These are phyloP conservation scores for Triticum dicoccoides DNA, from an alignment of 176 grass and related monocot species.

Conservation along the genomic window DNA sequence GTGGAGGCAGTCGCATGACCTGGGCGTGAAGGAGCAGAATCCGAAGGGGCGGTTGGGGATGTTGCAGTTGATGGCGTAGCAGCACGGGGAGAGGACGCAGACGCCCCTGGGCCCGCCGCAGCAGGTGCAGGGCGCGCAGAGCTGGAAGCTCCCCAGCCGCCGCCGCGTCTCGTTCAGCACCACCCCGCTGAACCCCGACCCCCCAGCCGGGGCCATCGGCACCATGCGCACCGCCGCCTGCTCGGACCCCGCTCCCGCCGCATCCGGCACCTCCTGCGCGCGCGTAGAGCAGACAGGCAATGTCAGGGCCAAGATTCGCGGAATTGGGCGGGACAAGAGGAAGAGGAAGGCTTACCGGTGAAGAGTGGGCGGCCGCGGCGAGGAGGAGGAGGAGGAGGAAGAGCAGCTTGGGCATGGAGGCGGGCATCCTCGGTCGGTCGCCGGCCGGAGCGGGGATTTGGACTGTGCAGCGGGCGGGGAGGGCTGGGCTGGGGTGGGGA, in stretches of 20 bases:
- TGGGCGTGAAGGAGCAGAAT: conserved; percentile 93
- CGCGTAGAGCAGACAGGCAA: not conserved
- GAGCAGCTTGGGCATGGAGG: conserved; percentile 10
- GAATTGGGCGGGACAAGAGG: not conserved
- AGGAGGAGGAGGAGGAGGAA: conserved; percentile 36
- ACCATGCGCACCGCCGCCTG: conserved; percentile 22
- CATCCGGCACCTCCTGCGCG: not conserved
- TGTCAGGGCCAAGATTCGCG: conserved; percentile 7
- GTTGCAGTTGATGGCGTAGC: conserved; percentile 99
- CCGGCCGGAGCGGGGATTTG: not conserved
- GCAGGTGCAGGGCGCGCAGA: conserved; percentile 94
- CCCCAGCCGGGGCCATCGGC: conserved; percentile 19
- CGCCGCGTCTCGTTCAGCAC: conserved; percentile 65
- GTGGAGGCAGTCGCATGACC: conserved; percentile 64
- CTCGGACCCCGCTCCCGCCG: not conserved
- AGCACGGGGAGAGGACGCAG: conserved; percentile 85
- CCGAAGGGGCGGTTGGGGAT: conserved; percentile 95
- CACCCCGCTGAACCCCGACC: conserved; percentile 37
- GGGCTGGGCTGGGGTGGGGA: not conserved
- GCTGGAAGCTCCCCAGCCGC: conserved; percentile 68
- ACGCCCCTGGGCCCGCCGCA: conserved; percentile 60
- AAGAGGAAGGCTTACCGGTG: conserved; percentile 1
- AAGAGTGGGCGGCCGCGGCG: conserved; percentile 8
- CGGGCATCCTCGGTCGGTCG: not conserved
- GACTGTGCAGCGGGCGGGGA: not conserved